Evolutionary conservation across 2,329 filamentous ascomycete species (phyloP).

Genomic region (Colletotrichum sp.): DNA sequence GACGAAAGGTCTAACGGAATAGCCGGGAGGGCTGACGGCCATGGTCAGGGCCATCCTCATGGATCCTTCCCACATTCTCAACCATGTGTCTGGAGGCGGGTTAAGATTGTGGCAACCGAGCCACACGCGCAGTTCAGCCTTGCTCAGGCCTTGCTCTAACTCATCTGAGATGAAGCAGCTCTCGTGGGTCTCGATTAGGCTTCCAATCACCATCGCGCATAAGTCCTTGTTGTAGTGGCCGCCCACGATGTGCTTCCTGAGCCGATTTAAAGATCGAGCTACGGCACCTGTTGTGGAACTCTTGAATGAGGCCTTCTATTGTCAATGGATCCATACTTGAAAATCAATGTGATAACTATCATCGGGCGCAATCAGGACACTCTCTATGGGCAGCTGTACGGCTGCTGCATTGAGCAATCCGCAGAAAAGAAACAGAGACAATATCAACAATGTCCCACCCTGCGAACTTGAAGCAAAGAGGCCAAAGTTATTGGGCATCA

Average conservation of each 20-base stretch:
- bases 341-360: neutral
- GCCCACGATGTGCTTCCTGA: neutral
- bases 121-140: neutral
- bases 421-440: neutral
- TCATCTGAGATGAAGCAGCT: neutral
- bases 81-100: neutral
- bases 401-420: neutral
- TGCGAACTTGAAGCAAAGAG: neutral
- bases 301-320: neutral
- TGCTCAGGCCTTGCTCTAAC: neutral
- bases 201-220: neutral
- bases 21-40: neutral
- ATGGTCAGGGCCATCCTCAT: neutral
- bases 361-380: neutral
- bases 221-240: neutral
- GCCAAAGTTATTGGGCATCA: neutral
- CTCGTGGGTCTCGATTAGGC: neutral
- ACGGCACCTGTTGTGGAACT: neutral
- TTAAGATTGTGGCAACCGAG: neutral
- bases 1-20: neutral
- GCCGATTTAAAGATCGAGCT: neutral
- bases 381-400: neutral
- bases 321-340: neutral
- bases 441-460: neutral
- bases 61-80: neutral